Evolutionary conservation across 2,329 filamentous ascomycete genomes (phyloP).

Genomic region (Colletotrichum cordylinicola): DNA sequence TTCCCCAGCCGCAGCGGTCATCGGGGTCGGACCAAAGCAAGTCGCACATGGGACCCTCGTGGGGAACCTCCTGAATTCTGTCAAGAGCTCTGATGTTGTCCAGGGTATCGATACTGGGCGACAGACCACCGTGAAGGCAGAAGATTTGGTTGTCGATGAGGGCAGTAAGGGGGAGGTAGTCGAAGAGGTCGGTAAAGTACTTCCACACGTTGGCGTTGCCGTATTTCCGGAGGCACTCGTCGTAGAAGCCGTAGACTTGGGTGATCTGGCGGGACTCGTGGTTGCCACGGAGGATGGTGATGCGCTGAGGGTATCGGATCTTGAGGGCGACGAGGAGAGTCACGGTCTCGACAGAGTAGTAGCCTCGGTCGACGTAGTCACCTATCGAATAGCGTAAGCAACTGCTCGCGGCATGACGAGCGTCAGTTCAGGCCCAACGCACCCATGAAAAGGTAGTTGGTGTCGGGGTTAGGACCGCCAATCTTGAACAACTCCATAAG

Average conservation of each 20-base stretch:
- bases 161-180: slow-evolving; percentile 95
- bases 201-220: slow-evolving; percentile 99
- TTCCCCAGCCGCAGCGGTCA: slow-evolving; percentile 95
- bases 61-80: slow-evolving; percentile 96
- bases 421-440: slow-evolving; percentile 35
- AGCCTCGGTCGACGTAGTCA: slow-evolving; percentile 98
- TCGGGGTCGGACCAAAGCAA: slow-evolving; percentile 98
- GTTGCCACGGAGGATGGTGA: slow-evolving; percentile 98
- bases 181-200: slow-evolving; percentile 98
- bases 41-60: slow-evolving; percentile 98
- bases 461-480: slow-evolving; percentile 95
- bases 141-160: slow-evolving; percentile 99
- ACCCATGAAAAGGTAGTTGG: slow-evolving; percentile 99
- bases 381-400: slow-evolving; percentile 54
- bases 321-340: slow-evolving; percentile 96
- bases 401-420: neutral
- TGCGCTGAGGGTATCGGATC: slow-evolving; percentile 96
- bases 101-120: slow-evolving; percentile 93
- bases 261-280: slow-evolving; percentile 99
- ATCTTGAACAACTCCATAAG: slow-evolving; percentile 99
- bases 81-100: slow-evolving; percentile 96
- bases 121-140: slow-evolving; percentile 95
- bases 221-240: slow-evolving; percentile 98
- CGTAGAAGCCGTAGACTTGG: slow-evolving; percentile 99
- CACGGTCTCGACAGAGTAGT: slow-evolving; percentile 98